Conservation (phyloP, 257 asterid genomes). For the Nemophila menziesii region DNA sequence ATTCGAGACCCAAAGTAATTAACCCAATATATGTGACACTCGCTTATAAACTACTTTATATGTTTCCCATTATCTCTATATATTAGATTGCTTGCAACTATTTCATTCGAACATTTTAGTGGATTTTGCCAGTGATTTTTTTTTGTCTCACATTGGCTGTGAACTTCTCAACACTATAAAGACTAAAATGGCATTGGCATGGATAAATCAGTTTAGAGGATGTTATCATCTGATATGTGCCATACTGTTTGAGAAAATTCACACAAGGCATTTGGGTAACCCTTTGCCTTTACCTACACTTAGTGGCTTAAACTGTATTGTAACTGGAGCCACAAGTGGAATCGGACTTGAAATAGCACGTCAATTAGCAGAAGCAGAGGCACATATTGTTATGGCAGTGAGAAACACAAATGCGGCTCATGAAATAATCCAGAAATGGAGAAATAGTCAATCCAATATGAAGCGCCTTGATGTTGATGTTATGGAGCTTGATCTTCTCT, state of each 20-base stretch:
- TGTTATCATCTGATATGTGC: neutral
- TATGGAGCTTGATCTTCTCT: constrained; percentile 75
- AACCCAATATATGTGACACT: no score
- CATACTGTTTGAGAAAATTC: neutral
- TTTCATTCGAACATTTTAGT: neutral
- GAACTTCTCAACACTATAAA: neutral
- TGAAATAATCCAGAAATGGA: constrained; percentile 62
- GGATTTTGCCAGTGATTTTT: neutral
- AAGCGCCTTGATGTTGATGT: constrained; percentile 77
- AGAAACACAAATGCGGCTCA: constrained; percentile 55
- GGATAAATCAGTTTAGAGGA: neutral
- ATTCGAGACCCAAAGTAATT: no score
- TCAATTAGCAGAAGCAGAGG: constrained; percentile 79
- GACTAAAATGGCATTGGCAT: neutral
- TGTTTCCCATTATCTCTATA: no score
- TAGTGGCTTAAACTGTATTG: neutral
- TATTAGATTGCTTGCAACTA: neutral
- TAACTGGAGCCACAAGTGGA: constrained; percentile 2
- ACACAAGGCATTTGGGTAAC: neutral
- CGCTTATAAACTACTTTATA: no score
- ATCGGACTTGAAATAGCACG: constrained; percentile 7
- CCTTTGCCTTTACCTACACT: constrained; percentile 1
- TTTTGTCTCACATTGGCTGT: neutral
- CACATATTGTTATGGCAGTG: constrained; percentile 81
- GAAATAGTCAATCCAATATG: constrained; percentile 46